Conservation (phyloP, 2,329 filamentous ascomycete species). For the Zalaria obscura region DNA sequence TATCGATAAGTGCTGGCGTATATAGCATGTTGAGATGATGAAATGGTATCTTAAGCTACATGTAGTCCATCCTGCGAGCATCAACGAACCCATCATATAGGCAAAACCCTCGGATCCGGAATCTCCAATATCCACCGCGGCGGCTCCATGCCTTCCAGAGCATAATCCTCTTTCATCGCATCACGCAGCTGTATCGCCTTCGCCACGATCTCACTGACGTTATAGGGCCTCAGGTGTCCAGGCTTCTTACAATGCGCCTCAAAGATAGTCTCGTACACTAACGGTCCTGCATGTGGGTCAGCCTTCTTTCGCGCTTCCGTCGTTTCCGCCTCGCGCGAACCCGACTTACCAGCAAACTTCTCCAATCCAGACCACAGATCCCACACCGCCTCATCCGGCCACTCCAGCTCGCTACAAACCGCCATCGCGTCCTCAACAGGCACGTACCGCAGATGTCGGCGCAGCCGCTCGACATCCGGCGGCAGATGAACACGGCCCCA, state of each 20-base stretch:
- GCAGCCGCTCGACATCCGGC: not conserved
- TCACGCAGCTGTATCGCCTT: slow-evolving; percentile 12
- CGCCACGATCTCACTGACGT: slow-evolving; percentile 18
- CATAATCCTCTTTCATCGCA: slow-evolving; percentile 3
- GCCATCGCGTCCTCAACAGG: not conserved
- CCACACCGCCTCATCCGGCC: no score
- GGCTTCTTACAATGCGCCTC: slow-evolving; percentile 9
- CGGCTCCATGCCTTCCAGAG: slow-evolving; percentile 5
- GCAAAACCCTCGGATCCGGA: slow-evolving; percentile 9
- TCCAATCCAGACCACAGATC: slow-evolving; percentile 8
- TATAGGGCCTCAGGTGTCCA: slow-evolving; percentile 11
- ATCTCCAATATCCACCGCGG: slow-evolving; percentile 14
- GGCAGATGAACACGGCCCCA: not conserved
- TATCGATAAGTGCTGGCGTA: no score
- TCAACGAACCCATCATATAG: no score
- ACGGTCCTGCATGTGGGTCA: not conserved
- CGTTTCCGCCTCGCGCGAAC: not conserved
- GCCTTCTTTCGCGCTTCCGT: no score
- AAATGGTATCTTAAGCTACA: no score
- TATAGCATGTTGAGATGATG: no score
- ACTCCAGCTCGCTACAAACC: not conserved
- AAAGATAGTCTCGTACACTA: slow-evolving; percentile 15
- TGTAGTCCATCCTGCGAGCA: no score
- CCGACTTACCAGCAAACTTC: slow-evolving; percentile 8
- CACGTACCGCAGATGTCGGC: not conserved